Evolutionary conservation across 805 yeast genomes (phyloP).

Genomic region (Starmerella davenportii): DNA sequence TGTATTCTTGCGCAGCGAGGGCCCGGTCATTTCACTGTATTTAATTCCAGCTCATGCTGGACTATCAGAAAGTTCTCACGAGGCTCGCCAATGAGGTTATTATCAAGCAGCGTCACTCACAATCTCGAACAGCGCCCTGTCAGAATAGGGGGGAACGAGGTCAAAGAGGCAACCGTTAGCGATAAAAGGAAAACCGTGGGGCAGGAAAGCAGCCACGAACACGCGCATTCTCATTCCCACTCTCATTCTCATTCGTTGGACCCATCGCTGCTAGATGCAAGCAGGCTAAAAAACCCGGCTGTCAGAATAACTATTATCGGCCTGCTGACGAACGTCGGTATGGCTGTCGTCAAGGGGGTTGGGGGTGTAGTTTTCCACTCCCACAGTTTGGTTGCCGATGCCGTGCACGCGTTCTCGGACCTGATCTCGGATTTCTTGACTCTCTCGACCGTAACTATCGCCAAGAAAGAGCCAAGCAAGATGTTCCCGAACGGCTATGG

Average conservation of each 20-base stretch:
- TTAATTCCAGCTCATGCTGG: too few species aligned
- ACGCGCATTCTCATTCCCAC: constrained; percentile 5
- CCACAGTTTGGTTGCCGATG: constrained; percentile 84
- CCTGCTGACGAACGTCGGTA: constrained; percentile 57
- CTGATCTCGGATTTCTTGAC: constrained; percentile 79
- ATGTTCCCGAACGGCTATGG: constrained; percentile 79
- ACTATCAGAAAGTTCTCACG: too few species aligned
- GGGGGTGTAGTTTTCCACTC: constrained; percentile 92
- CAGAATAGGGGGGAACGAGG: too few species aligned
- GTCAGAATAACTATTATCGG: constrained; percentile 90
- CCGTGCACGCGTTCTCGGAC: constrained; percentile 83
- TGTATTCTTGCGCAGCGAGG: too few species aligned
- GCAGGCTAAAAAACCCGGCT: constrained; percentile 52
- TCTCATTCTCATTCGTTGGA: constrained; percentile 5
- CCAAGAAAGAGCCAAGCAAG: constrained; percentile 39
- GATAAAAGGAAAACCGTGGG: too few species aligned
- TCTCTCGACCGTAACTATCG: constrained; percentile 67
- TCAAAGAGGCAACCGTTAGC: too few species aligned
- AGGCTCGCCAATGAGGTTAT: too few species aligned
- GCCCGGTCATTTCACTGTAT: too few species aligned
- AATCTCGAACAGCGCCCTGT: too few species aligned
- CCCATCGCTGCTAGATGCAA: constrained; percentile 17
- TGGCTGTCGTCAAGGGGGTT: constrained; percentile 70
- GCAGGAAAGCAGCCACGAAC: too few species aligned
- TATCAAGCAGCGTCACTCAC: too few species aligned